Evolutionary conservation across 1,284 basidiomycete genomes (phyloP), one percentile per base, ranked within the genome.

Genomic region (Ganoderma leucocontextum): DNA sequence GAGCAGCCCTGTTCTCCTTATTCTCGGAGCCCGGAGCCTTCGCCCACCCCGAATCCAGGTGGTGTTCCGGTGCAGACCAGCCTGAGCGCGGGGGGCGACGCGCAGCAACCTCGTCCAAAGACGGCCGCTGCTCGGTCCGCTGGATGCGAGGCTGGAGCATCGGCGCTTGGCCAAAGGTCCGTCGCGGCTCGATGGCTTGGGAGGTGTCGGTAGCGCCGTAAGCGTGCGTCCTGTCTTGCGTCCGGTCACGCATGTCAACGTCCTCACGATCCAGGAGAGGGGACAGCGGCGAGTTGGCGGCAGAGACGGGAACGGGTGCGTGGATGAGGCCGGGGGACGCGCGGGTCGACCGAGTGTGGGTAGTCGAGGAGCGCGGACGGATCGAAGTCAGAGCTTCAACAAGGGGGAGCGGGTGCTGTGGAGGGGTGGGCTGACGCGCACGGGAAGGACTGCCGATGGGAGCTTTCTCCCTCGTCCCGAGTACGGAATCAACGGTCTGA

Each of bases 1-100:
- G 67, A 36, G 73, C 77, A 5, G 49, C 22, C 12, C 58, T 63
- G 67, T 91, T 91, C 78, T 91, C 90, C 78, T 91, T 92, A 65
- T 79, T 72, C 67, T 74, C 72, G 12, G 42, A 63, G 2, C 66
- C 71, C 13, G 38, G 44, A 15, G 62, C 58, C 57, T 64, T 70
- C 41, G 61, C 49, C 62, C 65, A 68, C 0, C 60, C 64, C 1
- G 58, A 55, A 29, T 73, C 73, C 39, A 49, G 38, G 60, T 66
- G 67, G n/a, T 68, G 63, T 6, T 67, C 65, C 15, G 39, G 60
- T 38, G 36, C 57, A 9, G 65, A 69, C 59, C 65, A 66, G 25
- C 67, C 41, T 33, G 63, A 64, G 17, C 35, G 41, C 35, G 63
- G 63, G n/a, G 53, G 53, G 17, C 62, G 62, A 29, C 62, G 62